Conservation (phyloP, 768 basidiomycete genomes). For the Lentinula sp. region DNA sequence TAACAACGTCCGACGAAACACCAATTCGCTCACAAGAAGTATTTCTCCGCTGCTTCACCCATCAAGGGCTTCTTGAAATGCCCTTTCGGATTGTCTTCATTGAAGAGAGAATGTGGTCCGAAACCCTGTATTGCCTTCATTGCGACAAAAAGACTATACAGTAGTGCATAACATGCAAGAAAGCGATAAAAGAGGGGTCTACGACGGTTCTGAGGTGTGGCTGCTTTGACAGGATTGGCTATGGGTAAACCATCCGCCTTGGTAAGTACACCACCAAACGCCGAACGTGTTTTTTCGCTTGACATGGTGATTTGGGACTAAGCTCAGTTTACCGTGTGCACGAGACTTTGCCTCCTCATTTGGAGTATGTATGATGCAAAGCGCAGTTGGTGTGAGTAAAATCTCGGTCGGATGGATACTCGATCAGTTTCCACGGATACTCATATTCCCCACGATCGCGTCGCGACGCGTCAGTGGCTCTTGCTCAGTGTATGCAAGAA, state of each 20-base stretch:
- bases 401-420: too few species aligned
- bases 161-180: neutral
- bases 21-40: conserved; percentile 3
- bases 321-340: neutral
- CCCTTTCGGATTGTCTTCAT: neutral
- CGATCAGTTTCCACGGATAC: neutral
- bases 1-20: neutral
- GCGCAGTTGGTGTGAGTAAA: neutral
- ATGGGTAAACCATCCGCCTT: neutral
- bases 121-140: neutral
- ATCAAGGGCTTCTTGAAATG: neutral
- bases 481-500: too few species aligned
- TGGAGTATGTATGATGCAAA: neutral
- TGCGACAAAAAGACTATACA: neutral
- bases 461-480: too few species aligned
- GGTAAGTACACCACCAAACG: neutral
- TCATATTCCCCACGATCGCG: neutral
- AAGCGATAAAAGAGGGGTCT: neutral
- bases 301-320: neutral
- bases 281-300: neutral
- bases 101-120: neutral
- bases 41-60: conserved; percentile 4
- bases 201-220: neutral
- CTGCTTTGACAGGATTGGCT: neutral
- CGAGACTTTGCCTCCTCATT: neutral